Base-by-base conservation (phyloP, 257 asterid genomes). In the Eustoma russellianum region DNA sequence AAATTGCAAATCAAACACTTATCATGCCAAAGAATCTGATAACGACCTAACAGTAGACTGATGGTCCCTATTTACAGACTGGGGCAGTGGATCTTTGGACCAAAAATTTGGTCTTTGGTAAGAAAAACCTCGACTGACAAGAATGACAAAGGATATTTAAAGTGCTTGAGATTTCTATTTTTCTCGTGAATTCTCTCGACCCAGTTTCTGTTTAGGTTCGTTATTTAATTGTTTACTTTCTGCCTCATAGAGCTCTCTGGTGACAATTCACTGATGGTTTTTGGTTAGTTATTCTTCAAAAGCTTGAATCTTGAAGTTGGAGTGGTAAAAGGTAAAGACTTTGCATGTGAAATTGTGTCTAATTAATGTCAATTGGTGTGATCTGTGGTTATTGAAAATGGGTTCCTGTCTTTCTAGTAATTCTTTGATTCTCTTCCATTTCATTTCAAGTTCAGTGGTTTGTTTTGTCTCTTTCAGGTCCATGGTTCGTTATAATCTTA, bases 141-240 rank as follows among this genome's bases (percentile, higher is more conserved):
- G 45, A 54, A 62, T 60, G 72, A 64, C 56, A 33, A 38, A 11
- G 41, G 52, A 7, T 8, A 38, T 38, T n/a, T 38, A 38, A 38
- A 38, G 2, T 7, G 43, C 43, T 38, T 38, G 12, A 38, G 7
- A 38, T 8, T 38, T 38, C 43, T 38, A 38, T 38, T 56, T 72
- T 53, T 50, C 19, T 50, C n/a, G 52, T n/a, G 61, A 65, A 53
- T 53, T 74, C 68, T 66, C 60, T 17, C 52, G 52, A 51, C 74
- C 74, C 52, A 58, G 53, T 74, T 79, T 64, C 76, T 63, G 52
- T 3, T 6, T 56, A 60, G 70, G 70, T 75, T 64, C 62, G 67
- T 65, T 53, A 14, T 41, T 40, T 35, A 24, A 9, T 68, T 18
- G 3, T 16, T 4, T 2, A 2, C 1, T 52, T 70, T 65, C 67